Base-by-base conservation (phyloP, 1,284 basidiomycete species). In the Cryptococcus neoformans region DNA sequence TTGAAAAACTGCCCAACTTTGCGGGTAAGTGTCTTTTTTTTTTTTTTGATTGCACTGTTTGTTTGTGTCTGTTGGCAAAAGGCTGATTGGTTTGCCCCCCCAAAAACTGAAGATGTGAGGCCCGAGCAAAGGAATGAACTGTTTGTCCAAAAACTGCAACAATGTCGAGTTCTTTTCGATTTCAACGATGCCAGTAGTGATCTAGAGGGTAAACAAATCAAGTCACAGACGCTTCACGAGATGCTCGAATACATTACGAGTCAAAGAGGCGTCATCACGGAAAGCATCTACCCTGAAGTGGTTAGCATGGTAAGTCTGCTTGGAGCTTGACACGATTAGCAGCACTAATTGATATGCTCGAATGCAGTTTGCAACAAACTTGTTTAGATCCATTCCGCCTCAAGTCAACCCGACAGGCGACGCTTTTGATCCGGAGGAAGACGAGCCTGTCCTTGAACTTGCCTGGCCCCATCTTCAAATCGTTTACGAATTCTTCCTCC, bases 381-480 rank as follows among this genome's bases (percentile, higher is more conserved):
- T 99, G 66, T 99, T 99, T 83, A 90, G 96, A 58, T 94, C 96
- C 69, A 99, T 99, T 83, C 96, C 96, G 77, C 96, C 96, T 67
- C 96, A 95, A 58, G 92, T 97, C 63, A 99, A 99, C 74, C 95
- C 96, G 2, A 89, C 87, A 16, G 96, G 95, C 55, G 96, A 99
- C 73, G 95, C 94, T 0, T 99, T 97, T 72, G 96, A 99, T 76
- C 96, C 96, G 11, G 96, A 99, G 79, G 96, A 99, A 80, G 96
- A 99, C 70, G 96, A 99, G 69, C 96, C 96, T 6, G 95, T 99
- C 3, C 84, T 99, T 61, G 96, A 99, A 76, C 88, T 99, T 54
- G 96, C 96, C 14, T 99, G 96, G 96, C 96, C 96, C 36, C 96
- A 99, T 77, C 84, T 99, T 55, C 95, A 99, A 79, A 95, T 99